These are phyloP conservation scores for Verticillium albo-atrum DNA, from an alignment of 2,329 filamentous ascomycete species.

Conservation along the genomic window DNA sequence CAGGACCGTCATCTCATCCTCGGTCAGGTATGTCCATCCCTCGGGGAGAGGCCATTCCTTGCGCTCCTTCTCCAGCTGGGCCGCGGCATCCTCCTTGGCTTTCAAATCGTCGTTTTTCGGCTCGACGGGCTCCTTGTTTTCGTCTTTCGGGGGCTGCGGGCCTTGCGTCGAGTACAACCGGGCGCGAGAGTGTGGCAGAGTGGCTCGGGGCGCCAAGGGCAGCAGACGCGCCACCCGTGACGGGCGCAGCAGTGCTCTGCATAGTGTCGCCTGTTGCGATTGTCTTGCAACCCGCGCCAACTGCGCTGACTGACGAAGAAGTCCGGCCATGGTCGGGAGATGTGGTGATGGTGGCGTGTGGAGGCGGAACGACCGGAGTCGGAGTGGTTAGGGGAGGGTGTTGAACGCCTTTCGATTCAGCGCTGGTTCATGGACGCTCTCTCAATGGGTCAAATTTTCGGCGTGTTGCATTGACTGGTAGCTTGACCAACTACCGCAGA, in stretches of 20 bases:
- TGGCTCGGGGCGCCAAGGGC: slow-evolving; percentile 28
- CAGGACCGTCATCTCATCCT: slow-evolving; percentile 47
- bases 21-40: slow-evolving; percentile 41
- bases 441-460: not conserved
- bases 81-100: slow-evolving; percentile 4
- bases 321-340: slow-evolving; percentile 54
- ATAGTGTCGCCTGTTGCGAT: slow-evolving; percentile 46
- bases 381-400: slow-evolving; percentile 1
- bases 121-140: slow-evolving; percentile 13
- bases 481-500: not conserved
- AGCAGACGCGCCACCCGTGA: slow-evolving; percentile 24
- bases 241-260: slow-evolving; percentile 33
- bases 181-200: slow-evolving; percentile 24
- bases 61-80: slow-evolving; percentile 16
- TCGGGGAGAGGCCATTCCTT: slow-evolving; percentile 30
- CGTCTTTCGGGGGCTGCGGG: slow-evolving; percentile 31
- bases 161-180: slow-evolving; percentile 33
- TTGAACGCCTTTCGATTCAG: not conserved
- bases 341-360: not conserved
- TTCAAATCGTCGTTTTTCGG: slow-evolving; percentile 15
- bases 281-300: slow-evolving; percentile 58
- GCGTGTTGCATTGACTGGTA: not conserved
- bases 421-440: not conserved
- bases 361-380: slow-evolving; percentile 11
- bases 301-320: slow-evolving; percentile 62